A percentile compares a stretch with the other conserved stretches of the same genome.
These are phyloP conservation scores for Fusarium ramigenum DNA, from an alignment of 2,329 filamentous ascomycete genomes.

Conservation along the genomic window DNA sequence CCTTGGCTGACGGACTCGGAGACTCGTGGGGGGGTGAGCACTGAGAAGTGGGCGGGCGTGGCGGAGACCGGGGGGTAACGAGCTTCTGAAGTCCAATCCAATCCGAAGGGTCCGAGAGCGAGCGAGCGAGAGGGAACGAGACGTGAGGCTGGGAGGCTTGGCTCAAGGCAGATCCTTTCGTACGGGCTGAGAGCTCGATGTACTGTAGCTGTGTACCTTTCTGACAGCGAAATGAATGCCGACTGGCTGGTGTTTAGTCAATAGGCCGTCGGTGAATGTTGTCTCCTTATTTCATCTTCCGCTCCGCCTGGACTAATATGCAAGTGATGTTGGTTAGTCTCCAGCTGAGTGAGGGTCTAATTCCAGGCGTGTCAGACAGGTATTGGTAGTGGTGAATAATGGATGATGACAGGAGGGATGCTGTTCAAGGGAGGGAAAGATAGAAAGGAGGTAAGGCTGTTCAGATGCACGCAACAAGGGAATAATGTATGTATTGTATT, in stretches of 20 bases:
- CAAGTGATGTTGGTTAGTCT: slow-evolving; percentile 23
- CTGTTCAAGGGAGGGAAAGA: slow-evolving; percentile 13
- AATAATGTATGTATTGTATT: slow-evolving; percentile 5
- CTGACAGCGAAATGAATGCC: slow-evolving; percentile 4
- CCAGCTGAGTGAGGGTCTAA: slow-evolving; percentile 23
- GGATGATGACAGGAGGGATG: slow-evolving; percentile 10
- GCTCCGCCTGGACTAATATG: slow-evolving; percentile 14
- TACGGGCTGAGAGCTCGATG: neutral
- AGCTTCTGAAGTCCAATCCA: slow-evolving; percentile 19
- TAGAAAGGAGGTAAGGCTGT: neutral
- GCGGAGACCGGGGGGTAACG: slow-evolving; percentile 28
- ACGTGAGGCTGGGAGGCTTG: slow-evolving; percentile 31
- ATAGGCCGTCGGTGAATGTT: slow-evolving; percentile 25
- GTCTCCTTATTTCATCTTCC: slow-evolving; percentile 21
- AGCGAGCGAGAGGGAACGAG: slow-evolving; percentile 7
- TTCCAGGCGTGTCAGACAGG: slow-evolving; percentile 28
- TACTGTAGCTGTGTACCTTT: neutral
- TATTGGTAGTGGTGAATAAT: slow-evolving; percentile 6
- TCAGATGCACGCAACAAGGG: neutral
- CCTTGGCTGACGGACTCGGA: slow-evolving; percentile 33
- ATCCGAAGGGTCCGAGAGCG: slow-evolving; percentile 37
- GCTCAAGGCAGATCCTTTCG: slow-evolving; percentile 3
- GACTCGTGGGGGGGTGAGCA: slow-evolving; percentile 30
- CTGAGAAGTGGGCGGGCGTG: slow-evolving; percentile 30
- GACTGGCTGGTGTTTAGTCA: slow-evolving; percentile 11